Evolutionary conservation across 805 yeast genomes (phyloP), one percentile per base, ranked within the genome.

Genomic region (Nakazawaea anatomiae): DNA sequence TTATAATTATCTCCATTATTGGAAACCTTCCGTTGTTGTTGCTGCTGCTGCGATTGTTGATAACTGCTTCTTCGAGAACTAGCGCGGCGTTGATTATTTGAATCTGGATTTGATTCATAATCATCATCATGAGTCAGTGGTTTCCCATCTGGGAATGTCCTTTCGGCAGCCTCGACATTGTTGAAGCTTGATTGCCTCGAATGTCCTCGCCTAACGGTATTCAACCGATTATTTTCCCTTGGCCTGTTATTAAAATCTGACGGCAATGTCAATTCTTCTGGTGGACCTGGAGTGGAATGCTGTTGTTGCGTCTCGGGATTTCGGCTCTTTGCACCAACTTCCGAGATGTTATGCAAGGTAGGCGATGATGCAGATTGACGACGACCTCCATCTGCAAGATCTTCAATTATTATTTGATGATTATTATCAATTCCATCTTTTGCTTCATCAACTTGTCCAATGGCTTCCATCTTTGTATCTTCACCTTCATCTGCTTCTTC

Each of bases 221-320:
- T 29, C 5, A 42, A n/a, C 10, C 44, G 34, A n/a, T 32, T 35
- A 18, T 18, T 18, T 18, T 18, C 25, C 25, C 25, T 18, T 18
- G 25, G 25, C 3, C 7, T n/a, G 28, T 4, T 29, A 39, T 12
- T 30, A 10, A 48, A 40, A 44, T 32, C 44, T 5, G 39, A n/a
- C 9, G 52, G 52, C 12, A 48, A 39, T 6, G 47, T 44, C 18
- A 48, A 44, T 2, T 46, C 29, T 4, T 6, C 30, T n/a, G 52
- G 52, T 30, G 52, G 47, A 2, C 34, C 42, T 10, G 51, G 51
- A 29, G 51, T 48, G 7, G 47, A 35, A 6, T 12, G 6, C 25
- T 9, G 8, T 3, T 32, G 35, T 11, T 32, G 35, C 4, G 11
- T 32, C 35, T 32, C 35, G 35, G 35, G 35, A 32, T 9, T 32